These are phyloP conservation scores for Ophiostoma himal-ulmi DNA, from an alignment of 2,329 filamentous ascomycete genomes.

Conservation along the genomic window DNA sequence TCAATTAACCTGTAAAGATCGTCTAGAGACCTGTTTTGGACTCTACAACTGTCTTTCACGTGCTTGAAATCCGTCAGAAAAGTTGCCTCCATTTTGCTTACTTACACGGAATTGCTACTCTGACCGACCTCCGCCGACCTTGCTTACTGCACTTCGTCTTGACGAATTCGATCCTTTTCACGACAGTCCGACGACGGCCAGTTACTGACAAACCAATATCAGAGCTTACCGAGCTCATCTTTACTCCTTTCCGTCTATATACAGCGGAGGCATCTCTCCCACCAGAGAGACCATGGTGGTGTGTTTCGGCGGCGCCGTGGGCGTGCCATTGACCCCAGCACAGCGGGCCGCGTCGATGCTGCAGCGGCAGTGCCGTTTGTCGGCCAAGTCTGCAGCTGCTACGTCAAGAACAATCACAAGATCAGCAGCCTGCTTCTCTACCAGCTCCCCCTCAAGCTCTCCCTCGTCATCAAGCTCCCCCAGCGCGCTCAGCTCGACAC, in stretches of 20 bases:
- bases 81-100: neutral
- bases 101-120: neutral
- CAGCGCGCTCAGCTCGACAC: neutral
- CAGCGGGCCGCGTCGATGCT: slow-evolving; percentile 14
- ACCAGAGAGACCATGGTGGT: slow-evolving; percentile 14
- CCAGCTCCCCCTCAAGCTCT: neutral
- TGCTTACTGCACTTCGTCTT: neutral
- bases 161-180: neutral
- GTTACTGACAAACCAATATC: neutral
- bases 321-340: slow-evolving; percentile 16
- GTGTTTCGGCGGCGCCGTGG: slow-evolving; percentile 13
- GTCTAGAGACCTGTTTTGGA: neutral
- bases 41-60: neutral
- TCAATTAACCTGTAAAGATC: neutral
- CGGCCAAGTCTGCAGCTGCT: neutral
- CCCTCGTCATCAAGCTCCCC: neutral
- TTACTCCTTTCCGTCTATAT: neutral
- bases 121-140: neutral
- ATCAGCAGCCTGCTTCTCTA: neutral
- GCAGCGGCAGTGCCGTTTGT: slow-evolving; percentile 1
- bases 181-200: neutral
- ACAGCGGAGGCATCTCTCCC: neutral
- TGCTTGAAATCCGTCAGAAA: neutral
- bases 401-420: neutral
- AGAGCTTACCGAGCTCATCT: neutral